Evolutionary conservation across 1,284 basidiomycete genomes (phyloP).

Genomic region (Quambalaria eucalypti): DNA sequence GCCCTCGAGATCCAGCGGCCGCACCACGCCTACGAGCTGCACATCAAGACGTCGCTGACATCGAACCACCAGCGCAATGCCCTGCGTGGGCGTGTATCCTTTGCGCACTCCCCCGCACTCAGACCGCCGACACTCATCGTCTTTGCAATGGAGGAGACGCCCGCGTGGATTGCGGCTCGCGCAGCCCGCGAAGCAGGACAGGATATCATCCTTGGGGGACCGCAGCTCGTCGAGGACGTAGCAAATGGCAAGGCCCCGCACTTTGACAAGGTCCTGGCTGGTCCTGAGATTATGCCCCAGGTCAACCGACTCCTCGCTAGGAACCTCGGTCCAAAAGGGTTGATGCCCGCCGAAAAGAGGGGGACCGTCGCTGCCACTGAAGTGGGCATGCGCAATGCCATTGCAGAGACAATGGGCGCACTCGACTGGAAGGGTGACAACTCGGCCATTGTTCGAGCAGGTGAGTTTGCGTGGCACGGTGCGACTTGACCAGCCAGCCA

Average conservation of each 20-base stretch:
- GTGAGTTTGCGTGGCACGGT: conserved; percentile 27
- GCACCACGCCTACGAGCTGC: conserved; percentile 38
- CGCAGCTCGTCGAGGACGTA: conserved; percentile 37
- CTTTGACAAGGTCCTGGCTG: conserved; percentile 68
- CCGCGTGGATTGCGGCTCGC: conserved; percentile 23
- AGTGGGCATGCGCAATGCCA: conserved; percentile 54
- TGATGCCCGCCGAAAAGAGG: conserved; percentile 89
- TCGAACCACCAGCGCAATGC: conserved; percentile 44
- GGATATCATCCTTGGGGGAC: conserved; percentile 21
- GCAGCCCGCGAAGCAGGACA: conserved; percentile 3
- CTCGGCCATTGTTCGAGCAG: conserved; percentile 69
- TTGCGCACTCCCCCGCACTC: conserved; percentile 32
- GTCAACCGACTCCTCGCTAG: conserved; percentile 67
- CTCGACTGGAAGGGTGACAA: conserved; percentile 91
- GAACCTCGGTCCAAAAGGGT: conserved; percentile 79
- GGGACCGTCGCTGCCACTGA: conserved; percentile 77
- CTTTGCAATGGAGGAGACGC: conserved; percentile 41
- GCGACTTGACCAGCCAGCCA: background rate
- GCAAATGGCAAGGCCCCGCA: conserved; percentile 25
- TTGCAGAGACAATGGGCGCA: conserved; percentile 68
- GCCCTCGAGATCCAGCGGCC: conserved; percentile 27
- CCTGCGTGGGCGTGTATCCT: conserved; percentile 37
- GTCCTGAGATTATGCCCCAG: conserved; percentile 65
- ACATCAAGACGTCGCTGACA: conserved; percentile 40
- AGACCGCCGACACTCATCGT: conserved; percentile 39